These are phyloP conservation scores for Paraglomus occultum DNA, from an alignment of 192 early-diverging fungal genomes.

Conservation along the genomic window DNA sequence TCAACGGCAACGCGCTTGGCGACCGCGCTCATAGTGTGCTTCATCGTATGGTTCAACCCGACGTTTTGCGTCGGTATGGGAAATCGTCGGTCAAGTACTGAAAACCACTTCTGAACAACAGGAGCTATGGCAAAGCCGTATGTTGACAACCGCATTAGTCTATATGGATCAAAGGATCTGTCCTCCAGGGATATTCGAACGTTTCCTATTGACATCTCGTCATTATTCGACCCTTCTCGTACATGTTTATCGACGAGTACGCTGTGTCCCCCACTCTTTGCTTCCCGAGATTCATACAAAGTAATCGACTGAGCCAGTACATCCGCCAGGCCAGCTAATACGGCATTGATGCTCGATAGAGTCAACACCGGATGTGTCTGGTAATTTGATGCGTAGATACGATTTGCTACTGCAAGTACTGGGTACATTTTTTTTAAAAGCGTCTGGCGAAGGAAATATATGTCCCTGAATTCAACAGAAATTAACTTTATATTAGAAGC, in stretches of 20 bases:
- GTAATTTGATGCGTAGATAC: constrained; percentile 45
- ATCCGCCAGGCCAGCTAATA: constrained; percentile 63
- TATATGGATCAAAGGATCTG: constrained; percentile 36
- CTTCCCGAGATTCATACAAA: background rate
- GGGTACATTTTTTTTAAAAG: background rate
- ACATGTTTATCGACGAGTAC: background rate
- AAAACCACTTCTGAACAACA: constrained; percentile 66
- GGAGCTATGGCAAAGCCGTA: constrained; percentile 73
- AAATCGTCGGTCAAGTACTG: constrained; percentile 59
- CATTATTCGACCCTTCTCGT: background rate
- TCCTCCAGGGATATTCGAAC: background rate
- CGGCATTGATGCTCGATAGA: constrained; percentile 63
- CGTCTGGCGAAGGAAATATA: no score
- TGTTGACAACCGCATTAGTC: constrained; percentile 59
- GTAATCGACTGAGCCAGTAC: constrained; percentile 55
- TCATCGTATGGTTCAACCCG: background rate
- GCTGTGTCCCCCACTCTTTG: background rate
- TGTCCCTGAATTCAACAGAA: no score
- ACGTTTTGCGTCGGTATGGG: constrained; percentile 42
- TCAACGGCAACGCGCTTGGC: constrained; percentile 47
- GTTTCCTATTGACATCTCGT: constrained; percentile 21
- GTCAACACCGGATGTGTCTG: constrained; percentile 61
- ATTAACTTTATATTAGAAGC: no score
- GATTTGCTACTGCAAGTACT: constrained; percentile 24
- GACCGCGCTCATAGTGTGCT: constrained; percentile 25